These are phyloP conservation scores for Diplodia seriata DNA, from an alignment of 2,329 filamentous ascomycete species.

Conservation along the genomic window DNA sequence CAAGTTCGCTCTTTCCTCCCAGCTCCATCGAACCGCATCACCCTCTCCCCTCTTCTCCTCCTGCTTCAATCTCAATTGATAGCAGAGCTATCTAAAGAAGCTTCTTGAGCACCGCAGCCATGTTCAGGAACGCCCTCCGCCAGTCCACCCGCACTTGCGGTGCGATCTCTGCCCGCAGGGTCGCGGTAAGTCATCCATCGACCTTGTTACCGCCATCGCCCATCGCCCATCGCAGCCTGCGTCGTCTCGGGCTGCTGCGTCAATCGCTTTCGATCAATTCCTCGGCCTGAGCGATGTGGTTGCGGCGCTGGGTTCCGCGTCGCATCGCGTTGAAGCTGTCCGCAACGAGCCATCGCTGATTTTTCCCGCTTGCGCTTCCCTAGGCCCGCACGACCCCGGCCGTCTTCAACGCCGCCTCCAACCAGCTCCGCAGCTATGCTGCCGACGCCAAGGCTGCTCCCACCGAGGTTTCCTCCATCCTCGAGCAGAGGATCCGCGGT, in stretches of 20 bases:
- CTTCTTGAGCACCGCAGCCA: slow-evolving; percentile 62
- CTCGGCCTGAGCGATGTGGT: neutral
- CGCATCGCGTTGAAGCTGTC: slow-evolving; percentile 40
- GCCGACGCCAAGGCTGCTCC: slow-evolving; percentile 92
- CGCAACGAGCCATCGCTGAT: slow-evolving; percentile 52
- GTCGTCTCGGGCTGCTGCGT: slow-evolving; percentile 50
- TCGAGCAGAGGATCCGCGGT: slow-evolving; percentile 98
- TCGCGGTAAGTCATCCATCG: slow-evolving; percentile 79
- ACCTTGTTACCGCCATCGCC: slow-evolving; percentile 42
- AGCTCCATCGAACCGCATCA: slow-evolving; percentile 44
- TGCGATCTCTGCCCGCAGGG: slow-evolving; percentile 87
- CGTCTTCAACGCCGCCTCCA: slow-evolving; percentile 72
- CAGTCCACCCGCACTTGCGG: slow-evolving; percentile 95
- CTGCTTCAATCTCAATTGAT: slow-evolving; percentile 55
- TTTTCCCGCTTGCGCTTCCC: slow-evolving; percentile 52
- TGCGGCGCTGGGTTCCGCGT: slow-evolving; percentile 8
- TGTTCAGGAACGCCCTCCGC: slow-evolving; percentile 98
- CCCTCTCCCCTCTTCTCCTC: slow-evolving; percentile 49
- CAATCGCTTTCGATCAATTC: neutral
- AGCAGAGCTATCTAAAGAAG: slow-evolving; percentile 50
- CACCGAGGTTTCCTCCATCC: slow-evolving; percentile 98
- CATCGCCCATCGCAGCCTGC: slow-evolving; percentile 53
- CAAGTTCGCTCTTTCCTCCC: slow-evolving; percentile 10
- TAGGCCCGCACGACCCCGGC: slow-evolving; percentile 88
- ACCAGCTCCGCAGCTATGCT: slow-evolving; percentile 86